Evolutionary conservation across 768 basidiomycete genomes (phyloP).

Genomic region (Gloeophyllum trabeum): DNA sequence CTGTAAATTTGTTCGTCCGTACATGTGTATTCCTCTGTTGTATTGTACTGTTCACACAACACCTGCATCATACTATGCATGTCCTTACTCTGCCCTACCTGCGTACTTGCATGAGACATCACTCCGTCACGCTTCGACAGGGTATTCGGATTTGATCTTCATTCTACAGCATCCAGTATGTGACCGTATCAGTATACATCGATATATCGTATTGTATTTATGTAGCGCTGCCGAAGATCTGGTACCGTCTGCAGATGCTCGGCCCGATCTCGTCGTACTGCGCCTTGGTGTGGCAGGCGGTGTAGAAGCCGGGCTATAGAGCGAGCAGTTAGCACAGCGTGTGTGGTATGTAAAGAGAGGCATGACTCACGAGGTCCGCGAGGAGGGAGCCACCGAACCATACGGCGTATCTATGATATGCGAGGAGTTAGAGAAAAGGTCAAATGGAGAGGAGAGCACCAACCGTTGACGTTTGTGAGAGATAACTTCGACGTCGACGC

Average conservation of each 20-base stretch:
- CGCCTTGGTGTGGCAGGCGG: constrained; percentile 86
- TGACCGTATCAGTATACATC: too few relatives aligned
- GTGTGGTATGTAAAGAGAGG: not conserved
- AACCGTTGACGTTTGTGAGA: constrained; percentile 95
- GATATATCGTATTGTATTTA: too few relatives aligned
- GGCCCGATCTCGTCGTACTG: constrained; percentile 93
- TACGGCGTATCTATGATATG: constrained; percentile 65
- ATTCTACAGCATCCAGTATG: too few relatives aligned
- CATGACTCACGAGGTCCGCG: constrained; percentile 71
- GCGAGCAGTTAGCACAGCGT: constrained; percentile 2
- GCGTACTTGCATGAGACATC: too few relatives aligned
- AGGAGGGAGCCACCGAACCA: constrained; percentile 97
- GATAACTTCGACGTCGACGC: constrained; percentile 97
- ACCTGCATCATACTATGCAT: too few relatives aligned
- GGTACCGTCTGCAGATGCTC: constrained; percentile 85
- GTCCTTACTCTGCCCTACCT: too few relatives aligned
- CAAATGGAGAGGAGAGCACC: constrained; percentile 9
- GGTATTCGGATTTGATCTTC: too few relatives aligned
- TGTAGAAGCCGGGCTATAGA: constrained; percentile 84
- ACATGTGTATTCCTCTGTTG: too few relatives aligned
- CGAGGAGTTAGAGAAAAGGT: constrained; percentile 5
- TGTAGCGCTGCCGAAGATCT: constrained; percentile 86
- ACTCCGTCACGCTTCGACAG: too few relatives aligned
- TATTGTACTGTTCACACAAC: too few relatives aligned
- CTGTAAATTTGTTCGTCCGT: too few relatives aligned